Percentiles rank a stretch among this genome's conserved stretches.
Conservation (phyloP, 2,329 filamentous ascomycete species). For the Colletotrichum musicola region DNA sequence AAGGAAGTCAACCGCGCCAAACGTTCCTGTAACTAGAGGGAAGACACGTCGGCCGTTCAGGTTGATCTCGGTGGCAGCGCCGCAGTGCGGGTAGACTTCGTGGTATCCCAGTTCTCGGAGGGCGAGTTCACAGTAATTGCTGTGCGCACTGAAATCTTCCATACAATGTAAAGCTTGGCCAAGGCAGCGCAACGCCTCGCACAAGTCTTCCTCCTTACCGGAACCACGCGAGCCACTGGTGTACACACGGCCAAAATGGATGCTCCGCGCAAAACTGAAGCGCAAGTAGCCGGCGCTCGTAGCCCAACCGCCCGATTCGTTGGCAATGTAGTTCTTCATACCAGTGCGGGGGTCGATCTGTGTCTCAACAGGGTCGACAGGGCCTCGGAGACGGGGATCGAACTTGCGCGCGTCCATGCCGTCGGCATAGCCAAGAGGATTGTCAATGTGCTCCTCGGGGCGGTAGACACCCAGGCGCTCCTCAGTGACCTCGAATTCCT, state of each 20-base stretch:
- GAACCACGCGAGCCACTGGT: constrained; percentile 71
- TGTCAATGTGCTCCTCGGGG: constrained; percentile 81
- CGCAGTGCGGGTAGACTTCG: constrained; percentile 81
- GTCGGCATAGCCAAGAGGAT: constrained; percentile 88
- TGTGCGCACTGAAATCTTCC: constrained; percentile 85
- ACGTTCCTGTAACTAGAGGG: constrained; percentile 80
- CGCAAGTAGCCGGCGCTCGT: constrained; percentile 89
- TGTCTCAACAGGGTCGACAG: constrained; percentile 78
- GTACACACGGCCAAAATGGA: constrained; percentile 83
- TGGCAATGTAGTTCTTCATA: constrained; percentile 99
- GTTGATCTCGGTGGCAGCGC: constrained; percentile 74
- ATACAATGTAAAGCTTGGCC: constrained; percentile 83
- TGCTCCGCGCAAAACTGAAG: constrained; percentile 79
- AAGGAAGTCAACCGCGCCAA: constrained; percentile 86
- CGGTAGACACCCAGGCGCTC: constrained; percentile 85
- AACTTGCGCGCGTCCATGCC: constrained; percentile 85
- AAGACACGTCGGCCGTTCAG: constrained; percentile 76
- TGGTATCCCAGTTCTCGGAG: constrained; percentile 78
- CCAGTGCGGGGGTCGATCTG: constrained; percentile 82
- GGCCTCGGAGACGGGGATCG: constrained; percentile 84
- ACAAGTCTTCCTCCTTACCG: constrained; percentile 82
- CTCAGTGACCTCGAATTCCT: constrained; percentile 85
- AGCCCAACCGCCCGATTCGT: constrained; percentile 87
- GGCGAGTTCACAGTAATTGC: constrained; percentile 85
- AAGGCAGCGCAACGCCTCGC: constrained; percentile 81